phyloP scores from a whole-genome alignment of 2,329 filamentous ascomycete genomes.

The Xylariaceae sp. region DNA sequence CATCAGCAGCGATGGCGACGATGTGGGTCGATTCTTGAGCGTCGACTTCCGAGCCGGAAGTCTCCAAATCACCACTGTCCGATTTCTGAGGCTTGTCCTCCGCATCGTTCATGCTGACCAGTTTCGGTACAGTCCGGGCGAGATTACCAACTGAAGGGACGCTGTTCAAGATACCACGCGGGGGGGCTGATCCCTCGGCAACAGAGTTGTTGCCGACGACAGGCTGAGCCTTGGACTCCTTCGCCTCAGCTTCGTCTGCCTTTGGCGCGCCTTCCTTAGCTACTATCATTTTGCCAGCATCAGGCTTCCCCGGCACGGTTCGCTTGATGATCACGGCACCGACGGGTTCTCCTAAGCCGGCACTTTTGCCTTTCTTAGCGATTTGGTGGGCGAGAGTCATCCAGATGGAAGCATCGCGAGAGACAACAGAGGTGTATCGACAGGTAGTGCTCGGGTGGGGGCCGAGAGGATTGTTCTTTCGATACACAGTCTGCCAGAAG shows the following conservation, averaged over 20 bases:
- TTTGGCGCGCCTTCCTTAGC: conserved; percentile 15
- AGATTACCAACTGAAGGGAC: no score
- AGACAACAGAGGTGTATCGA: conserved; percentile 62
- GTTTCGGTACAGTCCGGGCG: no score
- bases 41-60: conserved; percentile 18
- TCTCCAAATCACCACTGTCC: not conserved
- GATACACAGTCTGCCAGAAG: conserved; percentile 81
- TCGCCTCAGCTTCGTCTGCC: conserved; percentile 13
- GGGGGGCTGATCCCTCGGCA: no score
- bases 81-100: conserved; percentile 1
- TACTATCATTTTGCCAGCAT: conserved; percentile 8
- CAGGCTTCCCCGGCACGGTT: conserved; percentile 20
- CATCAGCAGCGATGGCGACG: conserved; percentile 70
- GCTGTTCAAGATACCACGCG: not conserved
- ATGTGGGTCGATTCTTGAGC: conserved; percentile 38
- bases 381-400: conserved; percentile 60
- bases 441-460: conserved; percentile 70
- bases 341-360: conserved; percentile 58
- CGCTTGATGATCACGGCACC: conserved; percentile 72
- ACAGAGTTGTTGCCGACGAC: conserved; percentile 3
- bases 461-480: conserved; percentile 79
- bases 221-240: conserved; percentile 6
- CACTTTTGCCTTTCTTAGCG: conserved; percentile 49
- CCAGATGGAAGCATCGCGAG: conserved; percentile 55
- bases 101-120: not conserved